Percentiles rank a stretch among this genome's conserved stretches.
These are phyloP conservation scores for Fusarium marasasianum DNA, from an alignment of 2,329 filamentous ascomycete genomes.

Conservation along the genomic window DNA sequence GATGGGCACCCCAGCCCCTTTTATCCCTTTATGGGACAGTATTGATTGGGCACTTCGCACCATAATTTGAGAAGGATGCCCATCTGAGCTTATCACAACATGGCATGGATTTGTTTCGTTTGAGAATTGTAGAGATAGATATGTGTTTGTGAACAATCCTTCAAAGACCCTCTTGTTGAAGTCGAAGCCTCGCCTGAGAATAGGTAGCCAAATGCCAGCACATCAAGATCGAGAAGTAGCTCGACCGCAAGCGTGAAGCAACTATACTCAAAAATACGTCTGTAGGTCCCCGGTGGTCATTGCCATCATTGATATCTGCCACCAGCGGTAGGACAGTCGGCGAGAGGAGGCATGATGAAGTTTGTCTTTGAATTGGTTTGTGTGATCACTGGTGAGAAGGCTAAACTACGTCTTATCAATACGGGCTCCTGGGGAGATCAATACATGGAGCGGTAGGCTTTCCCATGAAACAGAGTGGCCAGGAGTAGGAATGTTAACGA, in stretches of 20 bases:
- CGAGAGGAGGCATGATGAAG: not conserved
- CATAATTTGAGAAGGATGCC: not conserved
- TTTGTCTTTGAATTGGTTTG: not conserved
- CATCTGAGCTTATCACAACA: not conserved
- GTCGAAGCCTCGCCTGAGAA: constrained; percentile 2
- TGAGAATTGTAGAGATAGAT: not conserved
- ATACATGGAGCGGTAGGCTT: constrained; percentile 11
- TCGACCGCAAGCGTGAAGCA: constrained; percentile 2
- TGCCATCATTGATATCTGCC: not conserved
- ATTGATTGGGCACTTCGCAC: not conserved
- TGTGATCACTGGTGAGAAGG: not conserved
- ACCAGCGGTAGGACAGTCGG: not conserved
- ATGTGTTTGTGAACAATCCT: constrained; percentile 19
- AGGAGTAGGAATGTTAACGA: not conserved
- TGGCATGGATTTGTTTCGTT: not conserved
- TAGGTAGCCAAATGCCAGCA: constrained; percentile 21
- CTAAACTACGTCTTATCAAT: not conserved
- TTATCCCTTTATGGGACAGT: not conserved
- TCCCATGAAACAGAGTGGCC: not conserved
- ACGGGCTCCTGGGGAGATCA: constrained; percentile 12
- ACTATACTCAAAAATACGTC: not conserved
- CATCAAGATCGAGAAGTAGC: constrained; percentile 21
- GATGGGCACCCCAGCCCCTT: constrained; percentile 23
- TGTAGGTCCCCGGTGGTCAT: not conserved
- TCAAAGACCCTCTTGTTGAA: not conserved